Percentiles rank a stretch among this genome's conserved stretches.
These are phyloP conservation scores for Blastocystis hominis DNA, from an alignment of 352 stramenopile genomes.

Conservation along the genomic window DNA sequence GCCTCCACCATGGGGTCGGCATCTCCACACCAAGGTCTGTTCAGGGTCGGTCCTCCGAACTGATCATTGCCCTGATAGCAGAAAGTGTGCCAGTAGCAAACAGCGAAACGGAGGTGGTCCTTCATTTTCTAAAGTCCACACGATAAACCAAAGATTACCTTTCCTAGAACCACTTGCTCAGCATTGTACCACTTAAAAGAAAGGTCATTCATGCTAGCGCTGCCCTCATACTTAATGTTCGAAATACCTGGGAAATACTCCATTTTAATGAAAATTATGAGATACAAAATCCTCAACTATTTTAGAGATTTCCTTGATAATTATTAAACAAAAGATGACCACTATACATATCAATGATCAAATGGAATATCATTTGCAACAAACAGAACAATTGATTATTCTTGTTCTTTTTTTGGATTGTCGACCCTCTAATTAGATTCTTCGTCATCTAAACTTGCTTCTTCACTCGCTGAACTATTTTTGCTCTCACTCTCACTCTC, in stretches of 20 bases:
- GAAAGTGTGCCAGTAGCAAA: slow-evolving; percentile 67
- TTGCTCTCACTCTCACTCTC: no score
- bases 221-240: slow-evolving; percentile 69
- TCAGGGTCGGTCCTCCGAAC: slow-evolving; percentile 65
- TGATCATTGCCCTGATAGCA: slow-evolving; percentile 65
- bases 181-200: slow-evolving; percentile 73
- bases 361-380: no score
- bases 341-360: neutral
- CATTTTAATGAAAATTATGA: neutral
- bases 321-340: neutral
- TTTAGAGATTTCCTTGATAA: neutral
- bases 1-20: slow-evolving; percentile 68
- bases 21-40: slow-evolving; percentile 62
- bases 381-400: no score
- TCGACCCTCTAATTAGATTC: neutral
- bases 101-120: slow-evolving; percentile 61
- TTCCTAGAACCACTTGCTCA: slow-evolving; percentile 69
- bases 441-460: neutral
- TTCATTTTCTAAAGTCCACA: slow-evolving; percentile 3
- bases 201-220: slow-evolving; percentile 64
- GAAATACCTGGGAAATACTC: slow-evolving; percentile 66
- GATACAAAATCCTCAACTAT: neutral
- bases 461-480: neutral
- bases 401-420: no score
- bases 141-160: slow-evolving; percentile 49